These are phyloP conservation scores for Exophiala lecanii-corni DNA, from an alignment of 2,329 filamentous ascomycete genomes.

Conservation along the genomic window DNA sequence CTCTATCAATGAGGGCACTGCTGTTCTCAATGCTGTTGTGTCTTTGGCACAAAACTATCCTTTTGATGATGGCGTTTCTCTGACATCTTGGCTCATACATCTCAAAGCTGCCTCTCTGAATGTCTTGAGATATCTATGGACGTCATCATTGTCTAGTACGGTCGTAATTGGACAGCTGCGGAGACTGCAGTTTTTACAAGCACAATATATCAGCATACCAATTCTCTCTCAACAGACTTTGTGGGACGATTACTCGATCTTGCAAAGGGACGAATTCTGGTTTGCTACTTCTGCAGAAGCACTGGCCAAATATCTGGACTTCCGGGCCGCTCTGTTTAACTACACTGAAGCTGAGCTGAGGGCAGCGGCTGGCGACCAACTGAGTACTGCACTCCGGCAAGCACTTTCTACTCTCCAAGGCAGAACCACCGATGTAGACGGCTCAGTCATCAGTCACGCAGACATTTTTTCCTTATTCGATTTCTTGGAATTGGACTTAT, in stretches of 20 bases:
- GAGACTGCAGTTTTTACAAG: conserved; percentile 72
- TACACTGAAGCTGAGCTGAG: conserved; percentile 84
- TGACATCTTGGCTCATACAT: conserved; percentile 64
- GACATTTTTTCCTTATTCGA: conserved; percentile 92
- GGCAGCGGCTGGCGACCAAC: conserved; percentile 64
- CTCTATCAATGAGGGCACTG: conserved; percentile 63
- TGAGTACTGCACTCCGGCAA: conserved; percentile 64
- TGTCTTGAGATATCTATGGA: conserved; percentile 78
- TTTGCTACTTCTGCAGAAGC: conserved; percentile 62
- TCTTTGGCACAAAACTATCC: conserved; percentile 67
- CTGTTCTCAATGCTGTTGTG: conserved; percentile 79
- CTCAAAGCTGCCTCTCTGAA: conserved; percentile 66
- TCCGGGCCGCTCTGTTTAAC: conserved; percentile 73
- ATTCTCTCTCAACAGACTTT: conserved; percentile 63
- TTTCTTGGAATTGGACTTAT: conserved; percentile 67
- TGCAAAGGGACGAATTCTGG: conserved; percentile 60
- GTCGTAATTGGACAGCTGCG: conserved; percentile 76
- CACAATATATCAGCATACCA: conserved; percentile 66
- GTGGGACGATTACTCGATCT: conserved; percentile 68
- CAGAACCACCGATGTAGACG: conserved; percentile 60
- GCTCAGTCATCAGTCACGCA: conserved; percentile 61
- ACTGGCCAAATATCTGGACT: conserved; percentile 70
- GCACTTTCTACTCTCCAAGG: conserved; percentile 70
- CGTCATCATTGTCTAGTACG: conserved; percentile 69
- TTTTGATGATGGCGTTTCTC: conserved; percentile 54